Conservation (phyloP, 75 land plant species). For the Adiantum capillusveneris region DNA sequence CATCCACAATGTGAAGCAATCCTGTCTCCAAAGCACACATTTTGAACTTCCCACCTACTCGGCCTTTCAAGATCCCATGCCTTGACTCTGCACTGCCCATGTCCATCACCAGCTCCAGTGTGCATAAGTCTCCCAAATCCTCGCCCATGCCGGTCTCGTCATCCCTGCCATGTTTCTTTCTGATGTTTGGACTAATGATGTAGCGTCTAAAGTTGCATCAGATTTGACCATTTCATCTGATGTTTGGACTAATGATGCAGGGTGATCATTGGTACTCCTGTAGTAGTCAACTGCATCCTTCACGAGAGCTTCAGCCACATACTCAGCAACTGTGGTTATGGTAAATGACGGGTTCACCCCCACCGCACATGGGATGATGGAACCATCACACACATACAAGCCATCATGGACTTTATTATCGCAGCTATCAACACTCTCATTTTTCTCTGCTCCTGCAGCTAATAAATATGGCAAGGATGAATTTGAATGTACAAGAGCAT, state of each 20-base stretch:
- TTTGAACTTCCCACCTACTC: constrained; percentile 19
- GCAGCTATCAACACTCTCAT: not conserved
- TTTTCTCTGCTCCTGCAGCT: not conserved
- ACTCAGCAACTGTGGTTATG: constrained; percentile 35
- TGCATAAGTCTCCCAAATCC: constrained; percentile 29
- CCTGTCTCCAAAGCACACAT: constrained; percentile 24
- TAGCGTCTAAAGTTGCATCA: too few relatives aligned
- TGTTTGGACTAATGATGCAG: too few relatives aligned
- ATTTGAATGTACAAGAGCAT: too few relatives aligned
- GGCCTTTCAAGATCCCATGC: not conserved
- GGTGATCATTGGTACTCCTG: too few relatives aligned
- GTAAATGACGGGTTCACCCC: constrained; percentile 43
- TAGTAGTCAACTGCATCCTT: constrained; percentile 15
- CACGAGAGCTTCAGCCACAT: constrained; percentile 27
- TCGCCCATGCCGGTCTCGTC: not conserved
- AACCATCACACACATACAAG: constrained; percentile 52
- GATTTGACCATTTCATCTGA: too few relatives aligned
- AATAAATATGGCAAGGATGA: too few relatives aligned
- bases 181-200: too few relatives aligned
- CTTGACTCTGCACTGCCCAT: constrained; percentile 11
- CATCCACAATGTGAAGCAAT: constrained; percentile 30
- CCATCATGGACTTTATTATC: constrained; percentile 27
- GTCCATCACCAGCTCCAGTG: constrained; percentile 20
- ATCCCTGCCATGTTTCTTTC: not conserved
- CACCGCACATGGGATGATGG: constrained; percentile 52